These are phyloP conservation scores for Lachnellula arida DNA, from an alignment of 2,329 filamentous ascomycete genomes.

Conservation along the genomic window DNA sequence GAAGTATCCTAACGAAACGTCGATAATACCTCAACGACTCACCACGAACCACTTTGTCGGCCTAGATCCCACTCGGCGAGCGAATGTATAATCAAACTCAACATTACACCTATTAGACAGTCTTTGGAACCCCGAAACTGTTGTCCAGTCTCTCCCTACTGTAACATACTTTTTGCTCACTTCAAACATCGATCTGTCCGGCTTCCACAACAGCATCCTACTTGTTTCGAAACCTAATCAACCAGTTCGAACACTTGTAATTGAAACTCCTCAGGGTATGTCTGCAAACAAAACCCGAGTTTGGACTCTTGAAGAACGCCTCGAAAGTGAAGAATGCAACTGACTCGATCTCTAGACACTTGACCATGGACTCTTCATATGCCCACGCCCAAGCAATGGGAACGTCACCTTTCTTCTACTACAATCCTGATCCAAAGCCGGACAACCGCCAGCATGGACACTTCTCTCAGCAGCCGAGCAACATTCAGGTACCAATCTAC, in stretches of 20 bases:
- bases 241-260: constrained; percentile 6
- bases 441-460: constrained; percentile 71
- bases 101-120: constrained; percentile 32
- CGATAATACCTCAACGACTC: constrained; percentile 22
- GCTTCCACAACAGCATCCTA: constrained; percentile 9
- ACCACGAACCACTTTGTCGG: constrained; percentile 13
- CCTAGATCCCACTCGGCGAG: constrained; percentile 17
- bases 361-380: constrained; percentile 31
- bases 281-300: background rate
- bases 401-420: constrained; percentile 81
- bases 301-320: background rate
- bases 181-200: constrained; percentile 15
- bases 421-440: constrained; percentile 69
- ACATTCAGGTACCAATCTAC: constrained; percentile 48
- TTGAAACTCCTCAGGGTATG: constrained; percentile 17
- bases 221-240: constrained; percentile 19
- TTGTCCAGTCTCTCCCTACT: constrained; percentile 35
- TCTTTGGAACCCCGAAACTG: constrained; percentile 29
- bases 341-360: constrained; percentile 7
- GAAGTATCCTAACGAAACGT: constrained; percentile 20
- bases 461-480: constrained; percentile 58
- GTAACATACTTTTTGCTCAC: constrained; percentile 13
- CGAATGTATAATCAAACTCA: constrained; percentile 33
- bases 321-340: background rate
- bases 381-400: constrained; percentile 52